Evolutionary conservation across 228 moss, liverwort and hornwort genomes (phyloP), one percentile per base, ranked within the genome.

Genomic region (Sphagnum magellanicum): DNA sequence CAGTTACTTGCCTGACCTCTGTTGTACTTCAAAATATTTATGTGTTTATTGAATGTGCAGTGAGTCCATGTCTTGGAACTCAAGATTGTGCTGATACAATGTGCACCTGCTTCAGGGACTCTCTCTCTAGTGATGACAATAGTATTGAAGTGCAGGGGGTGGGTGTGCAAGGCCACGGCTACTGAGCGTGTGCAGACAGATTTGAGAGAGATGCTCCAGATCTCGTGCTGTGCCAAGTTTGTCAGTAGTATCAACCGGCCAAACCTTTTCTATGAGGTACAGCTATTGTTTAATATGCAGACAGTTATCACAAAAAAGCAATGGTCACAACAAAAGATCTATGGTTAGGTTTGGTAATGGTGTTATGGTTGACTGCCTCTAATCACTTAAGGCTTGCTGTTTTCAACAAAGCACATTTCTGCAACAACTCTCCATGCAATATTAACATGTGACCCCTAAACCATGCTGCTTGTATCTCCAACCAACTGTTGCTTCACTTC

Each of bases 101-200:
- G 32, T 32, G 32, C 32, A 32, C 32, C 32, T 32, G 32, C 32
- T 32, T 32, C 3, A 32, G 32, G 32, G 32, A 32, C 3, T 63
- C 72, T 14, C 50, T 61, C 64, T 62, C 10, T 51, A n/a, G 50
- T 75, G 6, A 65, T 10, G 58, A 50, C 49, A 13, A 50, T 60
- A 60, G 70, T 61, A 17, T 50, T 70, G 50, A 86, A 32, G 67
- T 67, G 70, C 10, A 72, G 67, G 71, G 73, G 68, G 50, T 75
- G 82, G 61, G 51, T 83, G 53, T 83, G 61, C 75, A 72, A 97
- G 97, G 97, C 97, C 74, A 97, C 97, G 68, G 97, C 93, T 71
- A 97, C 93, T 68, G 88, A 97, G 85, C 93, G 91, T 52, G 97
- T 93, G 61, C 93, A 93, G 74, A 91, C 83, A 67, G 97, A 97